Evolutionary conservation across 306 rosid species (phyloP).

Genomic region (Cicer cuneatum): DNA sequence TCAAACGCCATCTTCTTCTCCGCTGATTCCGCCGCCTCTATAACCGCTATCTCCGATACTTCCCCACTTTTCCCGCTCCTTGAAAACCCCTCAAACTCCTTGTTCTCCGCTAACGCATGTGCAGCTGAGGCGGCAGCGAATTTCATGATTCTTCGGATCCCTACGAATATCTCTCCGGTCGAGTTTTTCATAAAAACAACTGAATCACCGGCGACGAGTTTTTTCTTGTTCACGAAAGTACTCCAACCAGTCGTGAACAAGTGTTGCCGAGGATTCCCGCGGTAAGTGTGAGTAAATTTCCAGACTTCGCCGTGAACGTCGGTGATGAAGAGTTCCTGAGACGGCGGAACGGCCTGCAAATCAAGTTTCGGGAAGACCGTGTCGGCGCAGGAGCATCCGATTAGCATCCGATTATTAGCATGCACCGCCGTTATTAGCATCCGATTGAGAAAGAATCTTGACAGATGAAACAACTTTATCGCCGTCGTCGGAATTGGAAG

Average conservation of each 20-base stretch:
- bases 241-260: constrained; percentile 75
- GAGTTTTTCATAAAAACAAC: constrained; percentile 58
- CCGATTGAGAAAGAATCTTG: constrained; percentile 66
- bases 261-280: constrained; percentile 66
- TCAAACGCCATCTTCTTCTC: no score
- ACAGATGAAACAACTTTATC: constrained; percentile 47
- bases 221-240: constrained; percentile 64
- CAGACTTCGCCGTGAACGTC: constrained; percentile 63
- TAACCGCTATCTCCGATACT: no score
- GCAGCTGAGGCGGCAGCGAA: no score
- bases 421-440: constrained; percentile 69
- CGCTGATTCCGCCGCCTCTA: no score
- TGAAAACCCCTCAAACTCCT: no score
- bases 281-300: constrained; percentile 60
- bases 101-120: no score
- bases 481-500: background rate
- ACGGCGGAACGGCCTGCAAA: constrained; percentile 52
- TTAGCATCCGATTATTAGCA: no score
- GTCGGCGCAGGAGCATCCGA: constrained; percentile 63
- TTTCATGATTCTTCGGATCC: constrained; percentile 52
- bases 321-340: constrained; percentile 55
- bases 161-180: constrained; percentile 49
- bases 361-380: constrained; percentile 44
- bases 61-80: no score
- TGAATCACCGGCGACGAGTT: constrained; percentile 64